Evolutionary conservation across 257 asterid genomes (phyloP), one percentile per base, ranked within the genome.

Genomic region (Gentiana dahurica): DNA sequence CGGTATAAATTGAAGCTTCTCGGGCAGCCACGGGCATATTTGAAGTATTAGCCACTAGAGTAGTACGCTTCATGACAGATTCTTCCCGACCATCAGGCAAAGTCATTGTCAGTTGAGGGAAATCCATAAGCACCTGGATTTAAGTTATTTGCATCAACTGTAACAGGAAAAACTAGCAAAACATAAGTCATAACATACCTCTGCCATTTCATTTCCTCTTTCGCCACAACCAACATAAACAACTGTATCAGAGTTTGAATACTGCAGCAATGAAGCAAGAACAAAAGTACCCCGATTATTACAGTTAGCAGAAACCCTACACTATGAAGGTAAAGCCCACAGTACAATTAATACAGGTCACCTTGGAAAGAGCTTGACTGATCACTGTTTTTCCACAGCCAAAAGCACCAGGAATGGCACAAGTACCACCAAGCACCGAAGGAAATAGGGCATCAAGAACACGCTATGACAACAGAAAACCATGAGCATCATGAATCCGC

Each of bases 1-100:
- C 97, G 43, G 97, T 91, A 74, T 92, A 92, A 66, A 92, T 92
- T 51, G 99, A 92, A 67, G 99, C 99, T 79, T 92, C 99, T 62
- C 97, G 97, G 69, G 99, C 99, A 77, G 99, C 99, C 87, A 92
- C 99, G 0, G 97, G 99, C 99, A 92, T 92, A 65, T 92, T 92
- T 61, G 99, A 92, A 69, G 99, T 92, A 77, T 92, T 92, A 15
- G 99, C 99, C 52, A 92, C 99, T 36, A 92, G 95, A 49, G 99
- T 92, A 37, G 99, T 92, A 77, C 99, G 99, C 69, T 92, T 92
- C 99, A 92, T 92, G 79, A 92, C 98, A 47, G 98, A 92, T 74
- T 92, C 98, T 80, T 92, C 98, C 57, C 97, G 88, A 53, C 98
- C 98, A 77, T 92, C 98, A 33, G 98, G 98, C 62, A 92, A 71